Conservation (phyloP, 345 rosid species). For the Clarkia xantiana region DNA sequence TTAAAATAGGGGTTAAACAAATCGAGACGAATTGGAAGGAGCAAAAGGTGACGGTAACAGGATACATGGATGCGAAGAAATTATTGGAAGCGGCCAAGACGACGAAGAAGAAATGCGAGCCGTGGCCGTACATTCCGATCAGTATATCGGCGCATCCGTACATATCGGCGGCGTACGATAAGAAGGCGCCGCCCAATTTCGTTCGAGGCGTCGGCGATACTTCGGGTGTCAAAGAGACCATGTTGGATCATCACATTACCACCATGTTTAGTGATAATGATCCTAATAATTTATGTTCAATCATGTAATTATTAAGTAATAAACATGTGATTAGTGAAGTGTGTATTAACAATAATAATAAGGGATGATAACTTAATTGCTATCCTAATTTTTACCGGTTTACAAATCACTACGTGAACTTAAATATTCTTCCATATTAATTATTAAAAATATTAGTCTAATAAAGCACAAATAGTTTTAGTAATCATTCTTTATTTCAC, state of each 20-base stretch:
- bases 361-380: too few relatives aligned
- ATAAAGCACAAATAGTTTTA: too few relatives aligned
- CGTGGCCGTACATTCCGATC: slow-evolving; percentile 84
- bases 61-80: slow-evolving; percentile 43
- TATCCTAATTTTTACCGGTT: too few relatives aligned
- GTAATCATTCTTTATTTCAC: too few relatives aligned
- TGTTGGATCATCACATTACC: slow-evolving; percentile 39
- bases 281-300: slow-evolving; percentile 60
- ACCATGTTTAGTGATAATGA: slow-evolving; percentile 72
- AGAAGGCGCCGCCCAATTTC: slow-evolving; percentile 78
- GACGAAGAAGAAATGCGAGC: slow-evolving; percentile 78
- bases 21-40: slow-evolving; percentile 68
- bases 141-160: slow-evolving; percentile 52
- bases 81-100: slow-evolving; percentile 61
- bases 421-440: too few relatives aligned
- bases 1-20: slow-evolving; percentile 37
- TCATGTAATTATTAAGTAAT: too few relatives aligned
- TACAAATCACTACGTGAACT: too few relatives aligned
- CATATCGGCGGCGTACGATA: slow-evolving; percentile 71
- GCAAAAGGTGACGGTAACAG: slow-evolving; percentile 72
- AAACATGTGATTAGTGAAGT: too few relatives aligned
- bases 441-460: too few relatives aligned
- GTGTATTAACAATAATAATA: too few relatives aligned
- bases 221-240: slow-evolving; percentile 42
- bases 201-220: slow-evolving; percentile 43